phyloP scores from a whole-genome alignment of 202 grass and related monocot species.

The Hordeum pubiflorum region DNA sequence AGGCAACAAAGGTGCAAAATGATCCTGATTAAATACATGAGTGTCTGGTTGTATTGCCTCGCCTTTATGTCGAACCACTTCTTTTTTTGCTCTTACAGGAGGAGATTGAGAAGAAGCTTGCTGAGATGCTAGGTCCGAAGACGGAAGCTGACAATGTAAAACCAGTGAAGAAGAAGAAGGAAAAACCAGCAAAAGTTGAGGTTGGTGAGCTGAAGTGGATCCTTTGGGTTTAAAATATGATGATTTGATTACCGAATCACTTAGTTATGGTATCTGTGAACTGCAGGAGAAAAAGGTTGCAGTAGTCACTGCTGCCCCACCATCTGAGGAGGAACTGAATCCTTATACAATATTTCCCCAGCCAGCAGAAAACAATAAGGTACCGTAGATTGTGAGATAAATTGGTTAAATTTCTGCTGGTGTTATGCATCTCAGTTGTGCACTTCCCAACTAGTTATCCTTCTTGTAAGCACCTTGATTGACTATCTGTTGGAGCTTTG shows the following conservation, averaged over 20 bases:
- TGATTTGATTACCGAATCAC: neutral
- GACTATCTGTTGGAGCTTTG: neutral
- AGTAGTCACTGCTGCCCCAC: conserved; percentile 30
- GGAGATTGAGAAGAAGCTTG: conserved; percentile 70
- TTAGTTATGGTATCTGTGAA: conserved; percentile 19
- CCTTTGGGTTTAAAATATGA: neutral
- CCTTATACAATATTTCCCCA: conserved; percentile 87
- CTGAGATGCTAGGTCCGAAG: conserved; percentile 59
- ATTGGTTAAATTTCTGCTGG: neutral
- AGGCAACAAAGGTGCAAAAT: conserved; percentile 52
- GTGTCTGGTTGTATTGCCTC: neutral
- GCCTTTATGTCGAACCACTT: neutral
- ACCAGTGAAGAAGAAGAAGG: conserved; percentile 84
- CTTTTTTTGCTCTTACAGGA: conserved; percentile 47
- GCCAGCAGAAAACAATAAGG: conserved; percentile 80
- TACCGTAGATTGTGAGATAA: conserved; percentile 11
- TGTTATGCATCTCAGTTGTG: neutral
- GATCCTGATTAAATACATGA: neutral
- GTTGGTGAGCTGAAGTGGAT: conserved; percentile 25
- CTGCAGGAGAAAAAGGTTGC: conserved; percentile 57
- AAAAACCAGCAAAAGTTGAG: conserved; percentile 73
- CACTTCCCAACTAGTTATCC: neutral
- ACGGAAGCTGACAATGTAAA: conserved; percentile 81
- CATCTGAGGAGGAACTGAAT: conserved; percentile 74
- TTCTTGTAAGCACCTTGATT: neutral